phyloP scores from a whole-genome alignment of 352 stramenopile genomes.

The Globisporangium nunn region DNA sequence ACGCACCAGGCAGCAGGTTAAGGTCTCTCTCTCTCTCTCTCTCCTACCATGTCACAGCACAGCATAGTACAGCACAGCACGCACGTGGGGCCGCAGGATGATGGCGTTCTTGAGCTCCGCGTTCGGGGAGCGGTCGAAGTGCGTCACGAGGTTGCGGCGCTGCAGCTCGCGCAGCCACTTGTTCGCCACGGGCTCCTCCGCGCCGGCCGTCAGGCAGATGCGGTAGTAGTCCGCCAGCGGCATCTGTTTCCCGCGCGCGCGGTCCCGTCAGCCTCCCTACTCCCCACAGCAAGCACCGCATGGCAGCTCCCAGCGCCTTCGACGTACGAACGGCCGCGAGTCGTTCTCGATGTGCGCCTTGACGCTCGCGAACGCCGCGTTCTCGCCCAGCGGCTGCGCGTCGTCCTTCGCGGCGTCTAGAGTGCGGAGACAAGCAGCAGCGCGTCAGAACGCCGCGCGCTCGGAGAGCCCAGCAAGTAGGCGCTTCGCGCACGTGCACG shows the following conservation, averaged over 20 bases:
- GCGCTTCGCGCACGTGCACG: background rate
- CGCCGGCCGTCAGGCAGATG: constrained; percentile 64
- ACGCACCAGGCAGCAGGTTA: too few species aligned
- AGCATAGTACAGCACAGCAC: constrained; percentile 1
- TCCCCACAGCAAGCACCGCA: too few species aligned
- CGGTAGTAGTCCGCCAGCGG: constrained; percentile 62
- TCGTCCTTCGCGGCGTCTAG: constrained; percentile 28
- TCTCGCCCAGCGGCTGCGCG: constrained; percentile 25
- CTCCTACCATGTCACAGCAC: too few species aligned
- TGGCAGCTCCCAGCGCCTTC: too few species aligned
- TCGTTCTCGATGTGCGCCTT: constrained; percentile 61
- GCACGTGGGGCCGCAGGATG: constrained; percentile 62
- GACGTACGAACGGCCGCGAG: constrained; percentile 37
- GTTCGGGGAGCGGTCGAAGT: constrained; percentile 67
- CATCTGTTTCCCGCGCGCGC: constrained; percentile 24
- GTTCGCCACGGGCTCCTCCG: constrained; percentile 57
- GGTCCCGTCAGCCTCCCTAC: background rate
- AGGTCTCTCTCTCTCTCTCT: too few species aligned
- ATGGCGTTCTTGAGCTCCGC: constrained; percentile 59
- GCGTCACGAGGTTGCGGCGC: constrained; percentile 62
- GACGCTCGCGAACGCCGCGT: constrained; percentile 54
- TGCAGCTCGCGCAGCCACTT: constrained; percentile 77
- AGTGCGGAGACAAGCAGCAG: background rate
- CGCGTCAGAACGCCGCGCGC: too few species aligned
- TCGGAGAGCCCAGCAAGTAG: too few species aligned